Percentiles rank a stretch among this genome's conserved stretches.
phyloP scores from a whole-genome alignment of 495 filamentous ascomycete species.

The Neurospora pannonica region DNA sequence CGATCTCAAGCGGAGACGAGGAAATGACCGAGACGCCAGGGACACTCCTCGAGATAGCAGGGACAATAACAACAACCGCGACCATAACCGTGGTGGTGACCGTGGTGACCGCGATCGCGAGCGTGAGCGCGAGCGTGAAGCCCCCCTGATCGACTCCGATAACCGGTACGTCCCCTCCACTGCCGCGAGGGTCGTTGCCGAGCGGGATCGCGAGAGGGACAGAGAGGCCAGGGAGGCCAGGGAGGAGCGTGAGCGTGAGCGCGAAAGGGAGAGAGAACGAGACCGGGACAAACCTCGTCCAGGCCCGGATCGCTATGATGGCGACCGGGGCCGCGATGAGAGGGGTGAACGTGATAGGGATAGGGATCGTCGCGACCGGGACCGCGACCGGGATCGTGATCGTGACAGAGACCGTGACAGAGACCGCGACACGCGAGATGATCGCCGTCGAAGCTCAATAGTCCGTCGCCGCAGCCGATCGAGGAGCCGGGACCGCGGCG shows the following conservation, averaged over 20 bases:
- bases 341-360: conserved; percentile 13
- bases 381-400: conserved; percentile 27
- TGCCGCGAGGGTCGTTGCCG: conserved; percentile 12
- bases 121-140: conserved; percentile 16
- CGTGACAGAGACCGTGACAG: conserved; percentile 20
- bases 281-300: conserved; percentile 11
- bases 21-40: conserved; percentile 30
- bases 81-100: not conserved
- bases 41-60: conserved; percentile 7
- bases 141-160: conserved; percentile 5
- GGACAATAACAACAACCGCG: not conserved
- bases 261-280: conserved; percentile 32
- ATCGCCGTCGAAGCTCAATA: conserved; percentile 6
- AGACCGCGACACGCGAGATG: conserved; percentile 15
- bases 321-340: conserved; percentile 11
- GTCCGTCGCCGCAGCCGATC: conserved; percentile 2
- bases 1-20: conserved; percentile 33
- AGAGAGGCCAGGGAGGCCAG: not conserved
- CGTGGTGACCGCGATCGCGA: conserved; percentile 13
- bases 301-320: conserved; percentile 9
- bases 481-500: conserved; percentile 7
- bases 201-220: conserved; percentile 31
- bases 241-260: conserved; percentile 13
- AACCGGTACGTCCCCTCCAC: conserved; percentile 6
- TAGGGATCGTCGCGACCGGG: conserved; percentile 17